Evolutionary conservation across 176 grass and related monocot species (phyloP).

Genomic region (Phoenix roebelenii): DNA sequence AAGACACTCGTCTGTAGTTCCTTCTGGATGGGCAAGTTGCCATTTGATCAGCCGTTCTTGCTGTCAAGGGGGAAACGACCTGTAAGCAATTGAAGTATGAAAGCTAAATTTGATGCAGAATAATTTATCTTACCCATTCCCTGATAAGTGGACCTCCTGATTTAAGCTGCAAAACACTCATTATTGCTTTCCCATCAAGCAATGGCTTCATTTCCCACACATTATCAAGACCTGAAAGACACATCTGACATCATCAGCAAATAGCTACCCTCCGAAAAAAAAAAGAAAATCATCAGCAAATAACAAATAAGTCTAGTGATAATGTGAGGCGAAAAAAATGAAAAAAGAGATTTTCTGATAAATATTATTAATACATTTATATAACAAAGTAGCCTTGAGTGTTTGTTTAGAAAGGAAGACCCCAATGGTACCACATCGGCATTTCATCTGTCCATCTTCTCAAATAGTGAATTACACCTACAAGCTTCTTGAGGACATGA

Average conservation of each 20-base stretch:
- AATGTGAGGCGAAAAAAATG: no score
- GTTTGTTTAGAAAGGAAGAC: no score
- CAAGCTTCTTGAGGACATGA: no score
- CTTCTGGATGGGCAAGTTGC: conserved; percentile 77
- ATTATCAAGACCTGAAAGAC: conserved; percentile 50
- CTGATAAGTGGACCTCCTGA: conserved; percentile 75
- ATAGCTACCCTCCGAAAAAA: background rate
- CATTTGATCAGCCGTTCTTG: conserved; percentile 78
- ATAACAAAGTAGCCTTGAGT: no score
- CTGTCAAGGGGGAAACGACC: conserved; percentile 25
- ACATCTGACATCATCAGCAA: background rate
- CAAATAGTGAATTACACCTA: no score
- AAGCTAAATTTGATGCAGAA: background rate
- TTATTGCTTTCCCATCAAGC: conserved; percentile 86
- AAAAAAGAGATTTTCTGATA: no score
- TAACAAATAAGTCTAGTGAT: no score
- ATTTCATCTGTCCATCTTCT: no score
- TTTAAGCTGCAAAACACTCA: conserved; percentile 67
- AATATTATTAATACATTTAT: no score
- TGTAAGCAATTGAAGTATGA: background rate
- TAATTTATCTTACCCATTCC: conserved; percentile 52
- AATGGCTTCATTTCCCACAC: conserved; percentile 70
- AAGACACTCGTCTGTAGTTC: conserved; percentile 58
- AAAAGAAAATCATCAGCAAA: background rate
- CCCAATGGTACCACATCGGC: no score